Evolutionary conservation across 805 yeast genomes (phyloP).

Genomic region (Ogataea ramenticola): DNA sequence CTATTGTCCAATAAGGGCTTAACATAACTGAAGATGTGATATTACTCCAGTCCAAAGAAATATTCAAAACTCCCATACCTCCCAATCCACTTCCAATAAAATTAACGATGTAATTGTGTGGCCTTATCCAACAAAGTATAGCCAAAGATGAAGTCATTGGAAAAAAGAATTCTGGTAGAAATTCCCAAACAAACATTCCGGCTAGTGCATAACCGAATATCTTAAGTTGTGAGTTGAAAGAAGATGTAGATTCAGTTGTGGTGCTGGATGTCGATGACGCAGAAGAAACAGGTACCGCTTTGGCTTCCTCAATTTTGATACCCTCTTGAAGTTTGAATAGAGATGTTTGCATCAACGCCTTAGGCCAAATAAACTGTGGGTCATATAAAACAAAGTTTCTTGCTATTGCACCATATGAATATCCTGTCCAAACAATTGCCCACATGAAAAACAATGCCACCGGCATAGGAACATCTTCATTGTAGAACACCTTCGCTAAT

Average conservation of each 20-base stretch:
- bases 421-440: slow-evolving; percentile 45
- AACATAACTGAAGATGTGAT: slow-evolving; percentile 43
- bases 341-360: slow-evolving; percentile 45
- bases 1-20: slow-evolving; percentile 45
- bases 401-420: slow-evolving; percentile 46
- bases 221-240: slow-evolving; percentile 20
- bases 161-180: slow-evolving; percentile 40
- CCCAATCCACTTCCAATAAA: slow-evolving; percentile 48
- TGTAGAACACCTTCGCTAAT: slow-evolving; percentile 37
- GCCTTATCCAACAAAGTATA: slow-evolving; percentile 42
- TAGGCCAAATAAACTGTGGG: slow-evolving; percentile 43
- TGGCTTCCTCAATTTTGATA: neutral
- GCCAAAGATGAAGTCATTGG: slow-evolving; percentile 45
- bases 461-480: slow-evolving; percentile 26
- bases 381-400: slow-evolving; percentile 37
- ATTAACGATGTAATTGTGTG: slow-evolving; percentile 30
- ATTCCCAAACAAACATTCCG: slow-evolving; percentile 37
- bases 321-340: slow-evolving; percentile 26
- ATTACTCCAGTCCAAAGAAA: slow-evolving; percentile 47
- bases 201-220: slow-evolving; percentile 30
- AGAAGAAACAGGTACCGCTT: neutral
- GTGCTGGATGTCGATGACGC: neutral
- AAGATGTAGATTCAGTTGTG: slow-evolving; percentile 14
- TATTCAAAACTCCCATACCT: slow-evolving; percentile 42
- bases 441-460: slow-evolving; percentile 41